Evolutionary conservation across 2,329 filamentous ascomycete genomes (phyloP).

Genomic region (Diaporthe humulicola): DNA sequence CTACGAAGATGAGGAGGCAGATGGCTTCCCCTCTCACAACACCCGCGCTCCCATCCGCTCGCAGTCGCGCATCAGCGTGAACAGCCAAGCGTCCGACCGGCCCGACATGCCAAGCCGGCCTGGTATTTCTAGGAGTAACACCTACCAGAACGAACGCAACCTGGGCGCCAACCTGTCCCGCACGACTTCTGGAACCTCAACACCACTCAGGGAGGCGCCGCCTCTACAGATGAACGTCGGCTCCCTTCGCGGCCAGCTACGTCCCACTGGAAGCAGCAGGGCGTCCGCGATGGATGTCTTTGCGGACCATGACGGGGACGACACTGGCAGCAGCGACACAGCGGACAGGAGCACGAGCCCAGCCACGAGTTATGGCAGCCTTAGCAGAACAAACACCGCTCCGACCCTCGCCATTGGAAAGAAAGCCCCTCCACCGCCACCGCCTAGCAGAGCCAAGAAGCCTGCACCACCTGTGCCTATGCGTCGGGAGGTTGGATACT

Average conservation of each 20-base stretch:
- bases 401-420: constrained; percentile 38
- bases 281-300: constrained; percentile 60
- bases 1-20: constrained; percentile 52
- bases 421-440: constrained; percentile 61
- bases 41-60: constrained; percentile 61
- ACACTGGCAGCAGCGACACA: constrained; percentile 64
- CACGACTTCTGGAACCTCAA: constrained; percentile 41
- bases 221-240: constrained; percentile 48
- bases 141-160: constrained; percentile 51
- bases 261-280: constrained; percentile 56
- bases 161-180: constrained; percentile 36
- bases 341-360: constrained; percentile 68
- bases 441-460: constrained; percentile 65
- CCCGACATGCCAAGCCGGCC: constrained; percentile 49
- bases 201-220: constrained; percentile 38
- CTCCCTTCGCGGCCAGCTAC: constrained; percentile 57
- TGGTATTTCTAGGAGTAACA: constrained; percentile 53
- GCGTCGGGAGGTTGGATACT: constrained; percentile 49
- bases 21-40: constrained; percentile 50
- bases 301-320: constrained; percentile 61
- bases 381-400: constrained; percentile 61
- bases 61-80: constrained; percentile 47
- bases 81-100: constrained; percentile 42
- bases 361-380: constrained; percentile 68
- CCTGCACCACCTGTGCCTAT: constrained; percentile 66